phyloP scores from a whole-genome alignment of 345 rosid species.

The Brassica rapa region DNA sequence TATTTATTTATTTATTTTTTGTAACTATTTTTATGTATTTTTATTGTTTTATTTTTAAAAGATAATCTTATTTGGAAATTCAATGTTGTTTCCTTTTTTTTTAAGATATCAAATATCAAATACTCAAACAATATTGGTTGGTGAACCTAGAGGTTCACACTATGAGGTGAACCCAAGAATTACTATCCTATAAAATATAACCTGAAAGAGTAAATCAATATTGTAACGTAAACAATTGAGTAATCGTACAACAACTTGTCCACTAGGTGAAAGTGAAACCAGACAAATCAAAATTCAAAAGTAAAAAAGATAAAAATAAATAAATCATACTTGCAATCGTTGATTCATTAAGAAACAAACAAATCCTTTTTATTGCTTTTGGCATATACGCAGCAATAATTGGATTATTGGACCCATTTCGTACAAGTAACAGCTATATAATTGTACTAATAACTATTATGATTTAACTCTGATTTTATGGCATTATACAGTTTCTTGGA shows the following conservation, averaged over 20 bases:
- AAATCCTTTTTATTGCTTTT: not conserved
- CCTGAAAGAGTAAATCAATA: conserved; percentile 14
- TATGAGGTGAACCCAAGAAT: too few relatives aligned
- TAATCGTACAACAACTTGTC: conserved; percentile 40
- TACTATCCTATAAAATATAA: not conserved
- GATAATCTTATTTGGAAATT: too few relatives aligned
- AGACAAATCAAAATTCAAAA: conserved; percentile 9
- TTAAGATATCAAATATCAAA: too few relatives aligned
- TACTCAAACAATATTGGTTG: too few relatives aligned
- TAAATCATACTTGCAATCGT: not conserved
- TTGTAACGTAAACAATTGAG: conserved; percentile 20
- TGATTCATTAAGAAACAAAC: conserved; percentile 11
- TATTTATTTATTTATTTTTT: too few relatives aligned
- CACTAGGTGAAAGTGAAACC: conserved; percentile 29
- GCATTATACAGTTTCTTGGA: conserved; percentile 56
- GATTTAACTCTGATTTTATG: not conserved
- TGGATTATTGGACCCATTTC: conserved; percentile 27
- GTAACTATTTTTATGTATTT: too few relatives aligned
- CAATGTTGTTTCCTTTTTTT: too few relatives aligned
- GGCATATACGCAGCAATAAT: conserved; percentile 18
- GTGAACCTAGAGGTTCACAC: too few relatives aligned
- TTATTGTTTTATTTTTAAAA: too few relatives aligned
- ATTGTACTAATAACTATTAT: not conserved
- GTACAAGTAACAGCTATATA: not conserved
- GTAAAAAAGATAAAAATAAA: not conserved